Evolutionary conservation across 2,329 filamentous ascomycete genomes (phyloP).

Genomic region (Daldinia sp.): DNA sequence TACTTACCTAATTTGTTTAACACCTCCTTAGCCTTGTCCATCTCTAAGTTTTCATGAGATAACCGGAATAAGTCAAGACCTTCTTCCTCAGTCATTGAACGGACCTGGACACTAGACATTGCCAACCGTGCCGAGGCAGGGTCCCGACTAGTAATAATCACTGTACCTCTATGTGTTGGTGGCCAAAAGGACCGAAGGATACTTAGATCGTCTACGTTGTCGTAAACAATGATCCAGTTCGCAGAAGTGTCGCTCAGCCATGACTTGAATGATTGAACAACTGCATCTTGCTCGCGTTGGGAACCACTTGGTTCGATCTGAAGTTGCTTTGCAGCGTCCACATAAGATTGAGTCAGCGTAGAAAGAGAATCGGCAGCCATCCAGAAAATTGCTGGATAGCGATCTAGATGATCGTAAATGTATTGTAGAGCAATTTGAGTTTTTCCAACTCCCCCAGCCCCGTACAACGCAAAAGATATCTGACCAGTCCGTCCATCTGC

Average conservation of each 20-base stretch:
- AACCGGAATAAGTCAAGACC: background rate
- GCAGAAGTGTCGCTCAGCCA: background rate
- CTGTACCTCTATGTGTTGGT: background rate
- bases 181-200: background rate
- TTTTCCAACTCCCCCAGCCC: background rate
- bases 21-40: too few relatives aligned
- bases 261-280: background rate
- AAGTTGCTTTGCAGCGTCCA: too few relatives aligned
- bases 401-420: background rate
- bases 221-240: background rate
- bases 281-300: background rate
- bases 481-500: background rate
- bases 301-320: too few relatives aligned
- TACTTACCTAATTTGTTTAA: too few relatives aligned
- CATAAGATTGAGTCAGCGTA: background rate
- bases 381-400: background rate
- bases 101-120: background rate
- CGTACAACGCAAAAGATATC: background rate
- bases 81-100: background rate
- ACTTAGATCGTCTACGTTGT: background rate
- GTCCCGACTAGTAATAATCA: background rate
- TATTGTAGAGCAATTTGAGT: background rate
- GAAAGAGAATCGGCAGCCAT: background rate
- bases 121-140: background rate
- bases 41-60: background rate